A percentile compares a stretch with the other conserved stretches of the same genome.
Conservation (phyloP, 2,329 filamentous ascomycete genomes). For the Monilinia fructicola region DNA sequence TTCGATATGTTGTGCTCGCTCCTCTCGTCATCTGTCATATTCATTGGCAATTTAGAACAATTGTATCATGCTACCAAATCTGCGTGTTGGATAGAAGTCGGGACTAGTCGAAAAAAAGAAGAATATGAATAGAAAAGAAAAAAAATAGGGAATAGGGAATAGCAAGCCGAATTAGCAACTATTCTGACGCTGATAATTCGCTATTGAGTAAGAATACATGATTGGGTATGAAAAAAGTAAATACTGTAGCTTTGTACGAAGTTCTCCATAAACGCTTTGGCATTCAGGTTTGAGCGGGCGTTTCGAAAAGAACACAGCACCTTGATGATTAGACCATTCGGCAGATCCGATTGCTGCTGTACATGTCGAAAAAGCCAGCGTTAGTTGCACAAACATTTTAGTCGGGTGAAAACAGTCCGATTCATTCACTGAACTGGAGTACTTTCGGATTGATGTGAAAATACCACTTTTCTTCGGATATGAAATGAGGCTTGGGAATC, state of each 20-base stretch:
- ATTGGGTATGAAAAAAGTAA: constrained; percentile 6
- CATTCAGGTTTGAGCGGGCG: constrained; percentile 7
- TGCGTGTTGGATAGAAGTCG: neutral
- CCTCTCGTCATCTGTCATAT: constrained; percentile 11
- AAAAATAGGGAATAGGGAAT: no score
- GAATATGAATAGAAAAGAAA: neutral
- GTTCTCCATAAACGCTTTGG: constrained; percentile 2
- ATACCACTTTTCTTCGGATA: neutral
- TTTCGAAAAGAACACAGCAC: neutral
- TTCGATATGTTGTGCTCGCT: constrained; percentile 5
- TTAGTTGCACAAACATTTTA: neutral
- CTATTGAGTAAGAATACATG: constrained; percentile 14
- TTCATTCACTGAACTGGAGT: no score
- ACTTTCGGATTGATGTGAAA: neutral
- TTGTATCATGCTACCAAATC: neutral
- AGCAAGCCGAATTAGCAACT: neutral
- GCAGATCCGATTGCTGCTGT: neutral
- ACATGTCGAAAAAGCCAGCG: neutral
- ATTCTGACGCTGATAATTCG: neutral
- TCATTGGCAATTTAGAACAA: neutral
- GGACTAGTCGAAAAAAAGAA: neutral
- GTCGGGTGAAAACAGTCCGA: neutral
- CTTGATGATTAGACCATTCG: neutral
- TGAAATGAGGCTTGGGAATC: neutral
- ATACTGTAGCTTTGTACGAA: neutral